phyloP scores from a whole-genome alignment of 2,329 filamentous ascomycete genomes.

The Acrocalymma vagum region DNA sequence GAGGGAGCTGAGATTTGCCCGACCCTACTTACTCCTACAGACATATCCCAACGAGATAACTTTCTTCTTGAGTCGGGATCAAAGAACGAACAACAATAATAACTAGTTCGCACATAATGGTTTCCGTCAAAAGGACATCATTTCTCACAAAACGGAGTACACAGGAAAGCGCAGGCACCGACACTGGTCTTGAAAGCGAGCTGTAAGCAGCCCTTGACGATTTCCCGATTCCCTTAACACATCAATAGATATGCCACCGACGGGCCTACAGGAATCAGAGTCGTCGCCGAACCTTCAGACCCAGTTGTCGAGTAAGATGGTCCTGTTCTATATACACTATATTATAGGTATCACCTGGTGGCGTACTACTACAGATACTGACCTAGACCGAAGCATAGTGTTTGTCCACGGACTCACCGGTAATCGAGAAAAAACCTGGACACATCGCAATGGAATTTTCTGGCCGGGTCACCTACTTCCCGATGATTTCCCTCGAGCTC shows the following conservation, averaged over 20 bases:
- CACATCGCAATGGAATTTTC: slow-evolving; percentile 3
- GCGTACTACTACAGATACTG: too few species aligned
- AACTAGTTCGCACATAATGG: too few species aligned
- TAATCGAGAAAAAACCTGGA: slow-evolving; percentile 16
- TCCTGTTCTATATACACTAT: too few species aligned
- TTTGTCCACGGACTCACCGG: slow-evolving; percentile 18
- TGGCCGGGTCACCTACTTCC: slow-evolving; percentile 16
- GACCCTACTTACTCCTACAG: too few species aligned
- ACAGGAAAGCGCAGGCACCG: too few species aligned
- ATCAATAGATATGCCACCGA: slow-evolving; percentile 8
- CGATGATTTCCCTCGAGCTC: slow-evolving; percentile 11
- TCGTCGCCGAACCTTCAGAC: slow-evolving; percentile 6
- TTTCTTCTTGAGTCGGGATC: too few species aligned
- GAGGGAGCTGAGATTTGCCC: too few species aligned
- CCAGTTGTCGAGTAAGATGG: slow-evolving; percentile 9
- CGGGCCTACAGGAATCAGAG: slow-evolving; percentile 8
- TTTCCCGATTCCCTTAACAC: slow-evolving; percentile 5
- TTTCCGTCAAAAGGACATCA: too few species aligned
- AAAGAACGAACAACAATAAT: too few species aligned
- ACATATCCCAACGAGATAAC: too few species aligned
- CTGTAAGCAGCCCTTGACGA: slow-evolving; percentile 6
- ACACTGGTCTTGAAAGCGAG: slow-evolving; percentile 6
- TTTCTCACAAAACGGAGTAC: too few species aligned
- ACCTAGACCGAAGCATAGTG: slow-evolving; percentile 10
- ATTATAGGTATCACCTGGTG: too few species aligned